A percentile compares a stretch with the other conserved stretches of the same genome.
These are phyloP conservation scores for Pelargonium cotyledonis DNA, from an alignment of 441 rosid species.

Conservation along the genomic window DNA sequence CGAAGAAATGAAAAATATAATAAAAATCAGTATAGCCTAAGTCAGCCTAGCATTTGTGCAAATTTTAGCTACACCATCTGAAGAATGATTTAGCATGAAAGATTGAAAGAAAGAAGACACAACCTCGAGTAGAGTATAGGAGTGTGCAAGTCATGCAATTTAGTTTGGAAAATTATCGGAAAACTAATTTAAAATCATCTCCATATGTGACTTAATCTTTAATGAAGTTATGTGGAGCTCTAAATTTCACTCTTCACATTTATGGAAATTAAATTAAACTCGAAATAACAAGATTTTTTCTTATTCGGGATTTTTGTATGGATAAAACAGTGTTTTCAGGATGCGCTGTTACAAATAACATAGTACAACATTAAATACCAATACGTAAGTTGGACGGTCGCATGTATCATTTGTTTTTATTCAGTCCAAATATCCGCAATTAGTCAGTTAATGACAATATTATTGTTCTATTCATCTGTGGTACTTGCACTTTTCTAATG, in stretches of 20 bases:
- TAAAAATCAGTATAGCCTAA: not conserved
- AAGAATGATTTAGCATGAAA: not conserved
- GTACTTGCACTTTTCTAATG: conserved; percentile 2
- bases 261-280: not conserved
- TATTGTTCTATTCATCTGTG: not conserved
- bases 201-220: not conserved
- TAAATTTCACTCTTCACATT: not conserved
- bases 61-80: not conserved
- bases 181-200: not conserved
- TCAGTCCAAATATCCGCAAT: not conserved
- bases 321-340: not conserved
- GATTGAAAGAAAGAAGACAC: not conserved
- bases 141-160: not conserved
- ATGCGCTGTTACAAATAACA: not conserved
- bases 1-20: not conserved
- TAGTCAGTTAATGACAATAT: not conserved
- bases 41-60: not conserved
- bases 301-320: too few relatives aligned
- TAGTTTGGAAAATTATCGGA: not conserved
- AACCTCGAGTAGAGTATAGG: not conserved
- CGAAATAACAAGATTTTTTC: not conserved
- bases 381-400: not conserved
- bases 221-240: not conserved
- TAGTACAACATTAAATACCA: not conserved
- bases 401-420: not conserved